phyloP scores from a whole-genome alignment of 1,284 basidiomycete genomes.

The Rhizoctonia solani region DNA sequence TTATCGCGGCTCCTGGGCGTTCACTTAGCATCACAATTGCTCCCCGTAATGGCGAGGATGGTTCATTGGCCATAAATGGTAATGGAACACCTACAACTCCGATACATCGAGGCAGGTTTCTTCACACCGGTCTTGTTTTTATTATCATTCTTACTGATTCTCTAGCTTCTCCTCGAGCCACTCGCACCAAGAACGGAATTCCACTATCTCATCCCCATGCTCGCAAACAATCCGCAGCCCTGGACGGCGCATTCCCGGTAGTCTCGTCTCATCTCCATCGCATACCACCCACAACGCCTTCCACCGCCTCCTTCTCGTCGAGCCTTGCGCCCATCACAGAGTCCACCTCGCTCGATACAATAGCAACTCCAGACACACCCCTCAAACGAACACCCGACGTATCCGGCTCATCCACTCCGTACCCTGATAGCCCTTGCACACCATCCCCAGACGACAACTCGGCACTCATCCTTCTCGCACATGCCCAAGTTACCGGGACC shows the following conservation, averaged over 20 bases:
- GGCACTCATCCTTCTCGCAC: conserved; percentile 83
- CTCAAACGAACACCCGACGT: conserved; percentile 41
- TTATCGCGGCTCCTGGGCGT: neutral
- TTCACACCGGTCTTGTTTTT: neutral
- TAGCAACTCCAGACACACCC: conserved; percentile 36
- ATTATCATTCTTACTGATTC: neutral
- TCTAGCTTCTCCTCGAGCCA: conserved; percentile 54
- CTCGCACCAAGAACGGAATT: conserved; percentile 53
- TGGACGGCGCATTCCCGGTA: conserved; percentile 58
- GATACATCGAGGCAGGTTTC: conserved; percentile 1
- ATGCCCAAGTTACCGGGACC: conserved; percentile 78
- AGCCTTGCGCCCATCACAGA: conserved; percentile 52
- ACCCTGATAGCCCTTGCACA: neutral
- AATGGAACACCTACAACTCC: conserved; percentile 13
- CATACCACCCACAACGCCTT: conserved; percentile 43
- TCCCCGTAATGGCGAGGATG: neutral
- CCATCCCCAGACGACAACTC: conserved; percentile 38
- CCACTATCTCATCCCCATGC: conserved; percentile 72
- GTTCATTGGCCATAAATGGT: conserved; percentile 7
- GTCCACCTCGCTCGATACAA: conserved; percentile 5
- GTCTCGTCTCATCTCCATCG: conserved; percentile 44
- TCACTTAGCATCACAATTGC: conserved; percentile 28
- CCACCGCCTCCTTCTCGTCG: conserved; percentile 9
- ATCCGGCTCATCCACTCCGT: conserved; percentile 34
- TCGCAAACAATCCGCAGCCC: conserved; percentile 64